Conservation (phyloP, 208 protist genomes). For the Acanthamoeba pearcei region DNA sequence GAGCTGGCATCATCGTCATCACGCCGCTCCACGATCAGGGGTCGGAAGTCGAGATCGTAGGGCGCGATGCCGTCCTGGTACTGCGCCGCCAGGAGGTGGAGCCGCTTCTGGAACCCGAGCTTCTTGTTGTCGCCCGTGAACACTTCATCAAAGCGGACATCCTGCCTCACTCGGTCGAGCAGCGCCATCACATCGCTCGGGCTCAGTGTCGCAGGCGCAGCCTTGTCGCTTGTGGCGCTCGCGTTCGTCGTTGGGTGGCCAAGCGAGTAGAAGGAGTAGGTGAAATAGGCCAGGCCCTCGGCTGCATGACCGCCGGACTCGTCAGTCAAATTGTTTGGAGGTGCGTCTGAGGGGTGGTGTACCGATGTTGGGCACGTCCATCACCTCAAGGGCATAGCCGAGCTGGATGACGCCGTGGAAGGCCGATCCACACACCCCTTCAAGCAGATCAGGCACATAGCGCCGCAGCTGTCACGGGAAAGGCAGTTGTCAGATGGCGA, state of each 20-base stretch:
- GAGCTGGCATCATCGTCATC: no score
- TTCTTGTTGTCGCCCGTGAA: slow-evolving; percentile 14
- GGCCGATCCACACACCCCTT: slow-evolving; percentile 46
- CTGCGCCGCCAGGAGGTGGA: background rate
- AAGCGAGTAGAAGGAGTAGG: background rate
- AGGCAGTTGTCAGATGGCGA: background rate
- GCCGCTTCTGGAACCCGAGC: slow-evolving; percentile 10
- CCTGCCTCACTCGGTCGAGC: background rate
- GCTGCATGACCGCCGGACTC: background rate
- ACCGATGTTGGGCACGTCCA: slow-evolving; percentile 42
- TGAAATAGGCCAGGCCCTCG: slow-evolving; percentile 33
- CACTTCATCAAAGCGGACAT: background rate
- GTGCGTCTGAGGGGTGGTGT: background rate
- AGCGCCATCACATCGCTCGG: background rate
- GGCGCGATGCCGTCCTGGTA: background rate
- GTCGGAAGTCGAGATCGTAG: slow-evolving; percentile 29
- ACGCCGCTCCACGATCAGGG: background rate
- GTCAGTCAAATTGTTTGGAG: background rate
- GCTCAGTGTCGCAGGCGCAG: background rate
- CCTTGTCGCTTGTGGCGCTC: background rate
- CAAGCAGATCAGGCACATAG: slow-evolving; percentile 39
- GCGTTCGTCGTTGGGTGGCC: background rate
- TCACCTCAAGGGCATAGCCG: slow-evolving; percentile 33
- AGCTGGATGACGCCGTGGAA: slow-evolving; percentile 68
- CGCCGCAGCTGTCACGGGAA: background rate